Percentiles rank a stretch among this genome's conserved stretches.
phyloP scores from a whole-genome alignment of 2,329 filamentous ascomycete species.

The Fusarium acutatum region DNA sequence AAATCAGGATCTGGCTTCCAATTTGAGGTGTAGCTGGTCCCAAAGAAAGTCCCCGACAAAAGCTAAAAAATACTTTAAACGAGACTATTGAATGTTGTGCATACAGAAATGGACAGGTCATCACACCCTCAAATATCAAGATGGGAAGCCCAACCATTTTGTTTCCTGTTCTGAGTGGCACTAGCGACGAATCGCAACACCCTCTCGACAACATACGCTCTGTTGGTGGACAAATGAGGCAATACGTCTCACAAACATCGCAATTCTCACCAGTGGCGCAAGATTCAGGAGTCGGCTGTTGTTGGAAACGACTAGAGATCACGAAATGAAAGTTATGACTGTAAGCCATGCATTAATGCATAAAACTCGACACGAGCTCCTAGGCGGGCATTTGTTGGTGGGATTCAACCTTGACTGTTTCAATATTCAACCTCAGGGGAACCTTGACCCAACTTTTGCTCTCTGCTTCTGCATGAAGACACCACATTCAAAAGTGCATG shows the following conservation, averaged over 20 bases:
- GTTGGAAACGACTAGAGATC: neutral
- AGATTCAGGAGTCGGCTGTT: neutral
- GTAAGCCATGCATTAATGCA: neutral
- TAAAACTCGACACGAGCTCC: neutral
- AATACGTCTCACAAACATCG: neutral
- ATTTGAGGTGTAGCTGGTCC: neutral
- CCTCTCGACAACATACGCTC: neutral
- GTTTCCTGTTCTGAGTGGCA: too few species aligned
- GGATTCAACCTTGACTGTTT: neutral
- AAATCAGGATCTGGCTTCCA: neutral
- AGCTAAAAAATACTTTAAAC: slow-evolving; percentile 9
- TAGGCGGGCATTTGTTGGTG: neutral
- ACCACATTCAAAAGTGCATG: neutral
- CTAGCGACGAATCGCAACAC: neutral
- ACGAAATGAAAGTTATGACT: neutral
- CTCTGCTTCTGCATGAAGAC: neutral
- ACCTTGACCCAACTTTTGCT: neutral
- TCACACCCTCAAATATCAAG: neutral
- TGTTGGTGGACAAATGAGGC: neutral
- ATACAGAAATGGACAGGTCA: neutral
- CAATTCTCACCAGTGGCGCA: neutral
- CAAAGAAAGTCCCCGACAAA: neutral
- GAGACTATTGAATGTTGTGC: slow-evolving; percentile 3
- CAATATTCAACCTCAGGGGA: neutral
- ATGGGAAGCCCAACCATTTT: neutral